Base-by-base conservation (phyloP, 208 protist genomes). In the Acanthamoeba triangularis region DNA sequence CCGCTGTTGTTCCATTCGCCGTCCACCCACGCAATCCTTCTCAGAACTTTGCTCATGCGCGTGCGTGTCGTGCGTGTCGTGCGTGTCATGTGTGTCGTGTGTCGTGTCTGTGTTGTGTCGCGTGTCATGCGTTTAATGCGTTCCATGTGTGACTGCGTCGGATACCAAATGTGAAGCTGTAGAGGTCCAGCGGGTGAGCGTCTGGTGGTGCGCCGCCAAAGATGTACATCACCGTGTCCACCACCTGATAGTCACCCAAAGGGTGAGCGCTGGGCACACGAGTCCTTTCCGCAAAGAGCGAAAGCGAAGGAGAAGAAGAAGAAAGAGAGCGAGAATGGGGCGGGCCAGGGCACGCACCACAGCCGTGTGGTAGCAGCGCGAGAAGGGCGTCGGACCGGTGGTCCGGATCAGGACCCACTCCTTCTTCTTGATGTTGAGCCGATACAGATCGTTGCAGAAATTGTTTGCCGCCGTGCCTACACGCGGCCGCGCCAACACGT, bases 301-400 rank as follows among this genome's bases (percentile, higher is more conserved):
- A 16, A 28, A 63, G 20, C 14, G 23, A 63, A 63, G 13, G 20
- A 4, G 56, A 28, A 63, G 56, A 13, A 63, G 56, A 63, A 47
- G 14, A 13, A 47, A 20, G 54, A 59, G 18, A 59, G 54, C 54
- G 16, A 59, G 54, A 59, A 3, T 23, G 54, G 13, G 54, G 54
- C 14, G 54, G 49, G 7, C 49, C 33, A 41, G n/a, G 67, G n/a
- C 35, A 18, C 33, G 37, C 25, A 82, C 41, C 20, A 82, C 74
- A 25, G 74, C 74, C 16, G 74, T 82, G n/a, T 82, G 74, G 41
- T 82, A 82, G 41, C 74, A 82, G 37, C 74, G 33, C 74, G 37
- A n/a, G 74, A 30, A 25, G 16, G 74, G 74, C 30, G 23, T 41
- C 30, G 11, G 33, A 35, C 74, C 74, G 74, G 37, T 82, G 18